Base-by-base conservation (phyloP, 1,284 basidiomycete species). In the Leccinum pachyderme region DNA sequence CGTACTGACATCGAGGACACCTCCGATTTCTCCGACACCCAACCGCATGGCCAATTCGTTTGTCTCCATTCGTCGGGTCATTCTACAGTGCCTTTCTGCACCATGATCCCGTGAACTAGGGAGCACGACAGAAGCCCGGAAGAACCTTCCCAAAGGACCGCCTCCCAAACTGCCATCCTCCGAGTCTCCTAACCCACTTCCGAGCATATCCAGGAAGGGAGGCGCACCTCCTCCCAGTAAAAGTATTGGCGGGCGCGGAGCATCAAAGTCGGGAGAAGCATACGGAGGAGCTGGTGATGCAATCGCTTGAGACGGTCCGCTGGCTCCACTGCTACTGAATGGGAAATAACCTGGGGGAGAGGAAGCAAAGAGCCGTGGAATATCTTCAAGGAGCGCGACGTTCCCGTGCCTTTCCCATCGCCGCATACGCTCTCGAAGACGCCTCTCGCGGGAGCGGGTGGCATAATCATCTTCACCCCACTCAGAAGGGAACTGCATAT, bases 31-130 rank as follows among this genome's bases (percentile, higher is more conserved):
- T 29, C 86, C 84, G 25, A 93, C 76, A 7, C 83, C 92, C 81
- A 91, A 89, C 25, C 87, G 80, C 77, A 91, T 85, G 0, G 83
- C 85, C 44, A 93, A 72, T 61, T 89, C 83, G 66, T 93, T 94
- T 57, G 91, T 82, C 59, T 91, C 84, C 53, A 83, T 76, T 52
- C 91, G 79, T 35, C 88, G 76, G 3, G 74, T 69, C 55, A 86
- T 77, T 39, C 91, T 81, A 57, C 77, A 81, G 12, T 74, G 71
- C 45, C 77, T 78, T 68, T 94, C 92, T 9, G 75, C 70, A 0
- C 65, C 61, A 15, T 75, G 66, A 27, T 86, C 84, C 11, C 92
- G 81, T 7, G 75, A 67, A 15, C 74, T 68, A 5, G 93, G 92
- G 4, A 94, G 81, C 29, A 94, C 66, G 15, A 91, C 76, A 2